Evolutionary conservation across 192 early-diverging fungal genomes (phyloP), one percentile per base, ranked within the genome.

Genomic region (Coemansia sp.): DNA sequence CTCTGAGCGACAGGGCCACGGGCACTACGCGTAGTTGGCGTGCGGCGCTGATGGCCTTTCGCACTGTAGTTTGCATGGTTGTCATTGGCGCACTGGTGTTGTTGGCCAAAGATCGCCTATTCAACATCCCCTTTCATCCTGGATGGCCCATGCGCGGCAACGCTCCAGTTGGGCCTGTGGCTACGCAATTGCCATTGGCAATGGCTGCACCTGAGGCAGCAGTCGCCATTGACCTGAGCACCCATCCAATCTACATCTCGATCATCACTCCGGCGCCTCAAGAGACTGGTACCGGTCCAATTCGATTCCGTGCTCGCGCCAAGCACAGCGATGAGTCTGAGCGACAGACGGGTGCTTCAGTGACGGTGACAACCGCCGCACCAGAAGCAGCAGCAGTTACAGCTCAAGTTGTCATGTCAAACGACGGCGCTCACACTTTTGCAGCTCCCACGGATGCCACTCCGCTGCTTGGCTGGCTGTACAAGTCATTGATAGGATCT

Each of bases 201-300:
- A 38, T 61, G 58, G 58, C 58, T 20, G 58, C n/a, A 34, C 36
- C 58, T 9, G 31, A 38, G 36, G 18, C 6, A n/a, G 15, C 31
- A 8, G 58, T 18, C 4, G 16, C 58, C 18, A 61, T 61, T 2
- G 36, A 38, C n/a, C n/a, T 20, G 18, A 34, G 36, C 31, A n/a
- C 58, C 18, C 18, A 61, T 20, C 58, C 58, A 61, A 38, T 61
- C 58, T 61, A 61, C 58, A 38, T 61, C 9, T 61, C 58, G 29
- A 34, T 61, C 18, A 20, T 61, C 16, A n/a, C 58, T 61, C 34
- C 36, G 5, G 18, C 58, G 2, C 58, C 36, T 36, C 31, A 18
- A 20, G 34, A 38, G 49, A 11, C 20, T 33, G 55, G 12, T 13
- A 1, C 16, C 29, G 8, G 55, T 58, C 55, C 55, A 9, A 34